Conservation (phyloP, 1,139 yeast species). For the Saccharomycopsis phalli region DNA sequence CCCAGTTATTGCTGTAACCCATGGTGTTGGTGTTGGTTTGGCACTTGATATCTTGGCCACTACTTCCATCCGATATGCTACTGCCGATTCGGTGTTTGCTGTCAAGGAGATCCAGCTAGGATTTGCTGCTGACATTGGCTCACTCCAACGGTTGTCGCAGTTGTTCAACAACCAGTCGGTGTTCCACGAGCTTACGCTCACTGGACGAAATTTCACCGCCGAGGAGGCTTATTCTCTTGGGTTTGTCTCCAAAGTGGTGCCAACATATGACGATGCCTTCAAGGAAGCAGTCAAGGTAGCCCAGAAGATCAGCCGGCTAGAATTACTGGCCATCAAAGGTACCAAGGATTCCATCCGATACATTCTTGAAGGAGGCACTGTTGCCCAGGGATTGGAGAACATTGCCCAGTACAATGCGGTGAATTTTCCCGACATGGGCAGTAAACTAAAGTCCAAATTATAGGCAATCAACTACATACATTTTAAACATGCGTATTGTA, state of each 20-base stretch:
- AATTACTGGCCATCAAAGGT: conserved; percentile 58
- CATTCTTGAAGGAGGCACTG: conserved; percentile 39
- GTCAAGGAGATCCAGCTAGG: conserved; percentile 69
- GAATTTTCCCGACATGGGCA: not conserved
- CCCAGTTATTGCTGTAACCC: conserved; percentile 38
- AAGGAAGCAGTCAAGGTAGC: conserved; percentile 45
- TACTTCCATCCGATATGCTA: conserved; percentile 49
- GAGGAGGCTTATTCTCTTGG: conserved; percentile 53
- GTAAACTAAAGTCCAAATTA: too few relatives aligned
- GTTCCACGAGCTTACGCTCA: conserved; percentile 52
- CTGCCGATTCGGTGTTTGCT: conserved; percentile 45
- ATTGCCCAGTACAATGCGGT: conserved; percentile 47
- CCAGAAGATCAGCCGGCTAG: conserved; percentile 36
- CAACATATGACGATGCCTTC: conserved; percentile 43
- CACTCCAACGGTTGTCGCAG: conserved; percentile 58
- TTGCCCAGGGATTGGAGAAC: conserved; percentile 41
- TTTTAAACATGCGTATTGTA: not conserved
- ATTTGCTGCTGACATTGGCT: conserved; percentile 73
- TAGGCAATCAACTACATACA: not conserved
- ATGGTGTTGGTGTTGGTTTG: conserved; percentile 47
- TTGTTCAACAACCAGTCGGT: conserved; percentile 49
- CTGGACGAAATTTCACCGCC: conserved; percentile 50
- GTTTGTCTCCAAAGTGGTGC: conserved; percentile 40
- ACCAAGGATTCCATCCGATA: conserved; percentile 51
- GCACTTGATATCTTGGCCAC: conserved; percentile 61